phyloP scores from a whole-genome alignment of 129 eudicot species.

The Heracleum sosnowskyi region DNA sequence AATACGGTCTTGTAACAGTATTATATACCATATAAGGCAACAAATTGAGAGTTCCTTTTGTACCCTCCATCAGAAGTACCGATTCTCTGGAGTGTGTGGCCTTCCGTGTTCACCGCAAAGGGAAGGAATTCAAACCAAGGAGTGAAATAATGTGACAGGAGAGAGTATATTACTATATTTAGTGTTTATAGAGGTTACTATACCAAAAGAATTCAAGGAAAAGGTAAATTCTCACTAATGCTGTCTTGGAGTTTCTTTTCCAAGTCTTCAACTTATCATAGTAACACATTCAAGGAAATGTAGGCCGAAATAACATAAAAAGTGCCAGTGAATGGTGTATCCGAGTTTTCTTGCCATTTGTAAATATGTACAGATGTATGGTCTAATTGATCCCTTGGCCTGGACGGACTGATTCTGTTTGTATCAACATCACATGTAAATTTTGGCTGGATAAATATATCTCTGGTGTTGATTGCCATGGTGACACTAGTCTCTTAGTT shows the following conservation, averaged over 20 bases:
- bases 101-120: background rate
- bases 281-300: background rate
- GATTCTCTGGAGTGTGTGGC: background rate
- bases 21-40: background rate
- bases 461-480: background rate
- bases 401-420: background rate
- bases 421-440: background rate
- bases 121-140: background rate
- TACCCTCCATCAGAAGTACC: constrained; percentile 3
- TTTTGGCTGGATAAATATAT: background rate
- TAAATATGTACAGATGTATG: background rate
- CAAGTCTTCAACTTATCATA: background rate
- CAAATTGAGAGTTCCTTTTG: background rate
- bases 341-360: background rate
- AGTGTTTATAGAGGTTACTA: background rate
- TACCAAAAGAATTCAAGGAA: background rate
- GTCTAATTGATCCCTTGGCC: background rate
- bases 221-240: background rate
- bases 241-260: background rate
- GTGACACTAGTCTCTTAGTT: background rate
- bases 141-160: background rate
- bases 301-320: background rate
- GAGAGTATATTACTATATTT: background rate
- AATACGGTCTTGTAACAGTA: background rate
- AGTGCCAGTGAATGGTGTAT: background rate